phyloP scores from a whole-genome alignment of 495 filamentous ascomycete species.

The Hyaloscypha hepaticicola region DNA sequence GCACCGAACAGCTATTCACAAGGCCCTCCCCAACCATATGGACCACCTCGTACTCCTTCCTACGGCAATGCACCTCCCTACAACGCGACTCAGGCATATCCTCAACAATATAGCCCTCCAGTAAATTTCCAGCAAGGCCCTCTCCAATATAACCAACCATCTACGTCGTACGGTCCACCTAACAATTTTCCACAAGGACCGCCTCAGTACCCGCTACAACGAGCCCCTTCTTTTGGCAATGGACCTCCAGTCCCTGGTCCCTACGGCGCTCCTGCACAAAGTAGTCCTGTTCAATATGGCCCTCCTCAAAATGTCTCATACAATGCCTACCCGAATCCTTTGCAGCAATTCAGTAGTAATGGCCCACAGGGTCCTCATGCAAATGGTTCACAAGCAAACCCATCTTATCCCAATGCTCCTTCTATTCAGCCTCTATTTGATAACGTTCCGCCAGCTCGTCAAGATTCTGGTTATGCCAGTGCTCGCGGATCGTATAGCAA shows the following conservation, averaged over 20 bases:
- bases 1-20: constrained; percentile 12
- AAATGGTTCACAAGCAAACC: constrained; percentile 11
- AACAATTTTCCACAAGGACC: constrained; percentile 4
- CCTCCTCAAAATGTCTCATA: constrained; percentile 6
- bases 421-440: constrained; percentile 12
- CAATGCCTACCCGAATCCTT: constrained; percentile 1
- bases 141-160: constrained; percentile 10
- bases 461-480: constrained; percentile 33
- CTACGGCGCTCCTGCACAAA: neutral
- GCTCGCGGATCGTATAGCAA: constrained; percentile 28
- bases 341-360: neutral
- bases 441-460: constrained; percentile 19
- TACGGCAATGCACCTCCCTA: constrained; percentile 13
- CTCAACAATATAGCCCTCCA: constrained; percentile 14
- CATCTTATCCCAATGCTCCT: constrained; percentile 5
- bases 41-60: constrained; percentile 3
- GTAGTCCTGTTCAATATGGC: constrained; percentile 17
- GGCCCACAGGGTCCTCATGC: constrained; percentile 2
- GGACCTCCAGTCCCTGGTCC: constrained; percentile 3
- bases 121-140: constrained; percentile 8
- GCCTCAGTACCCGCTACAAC: constrained; percentile 13
- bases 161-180: constrained; percentile 5
- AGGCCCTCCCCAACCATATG: constrained; percentile 11
- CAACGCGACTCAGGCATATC: constrained; percentile 11
- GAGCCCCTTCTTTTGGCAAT: constrained; percentile 1